phyloP scores from a whole-genome alignment of 345 rosid genomes.

The Salix brachista region DNA sequence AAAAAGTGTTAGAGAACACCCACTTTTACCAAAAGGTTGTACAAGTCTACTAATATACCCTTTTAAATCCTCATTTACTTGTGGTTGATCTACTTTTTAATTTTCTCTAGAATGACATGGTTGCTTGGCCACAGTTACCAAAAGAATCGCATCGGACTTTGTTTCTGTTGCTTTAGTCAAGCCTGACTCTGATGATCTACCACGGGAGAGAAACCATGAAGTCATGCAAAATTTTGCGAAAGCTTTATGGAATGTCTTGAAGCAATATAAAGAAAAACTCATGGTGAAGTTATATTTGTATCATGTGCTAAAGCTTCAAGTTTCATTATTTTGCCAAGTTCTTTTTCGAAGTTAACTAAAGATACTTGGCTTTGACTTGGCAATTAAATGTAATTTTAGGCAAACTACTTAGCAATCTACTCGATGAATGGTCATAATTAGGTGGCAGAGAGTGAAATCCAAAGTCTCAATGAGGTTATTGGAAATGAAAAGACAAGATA shows the following conservation, averaged over 20 bases:
- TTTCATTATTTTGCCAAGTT: neutral
- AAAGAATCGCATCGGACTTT: constrained; percentile 17
- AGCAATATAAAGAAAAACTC: constrained; percentile 64
- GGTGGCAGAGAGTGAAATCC: constrained; percentile 63
- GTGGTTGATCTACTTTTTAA: neutral
- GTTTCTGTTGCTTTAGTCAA: constrained; percentile 11
- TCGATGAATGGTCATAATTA: constrained; percentile 22
- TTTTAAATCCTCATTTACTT: neutral
- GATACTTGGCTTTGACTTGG: neutral
- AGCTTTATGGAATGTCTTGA: constrained; percentile 73
- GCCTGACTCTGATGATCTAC: constrained; percentile 21
- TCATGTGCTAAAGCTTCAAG: neutral
- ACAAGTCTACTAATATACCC: neutral
- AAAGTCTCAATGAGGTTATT: constrained; percentile 46
- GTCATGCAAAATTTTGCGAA: constrained; percentile 64
- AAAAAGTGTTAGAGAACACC: constrained; percentile 16
- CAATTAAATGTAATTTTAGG: constrained; percentile 1
- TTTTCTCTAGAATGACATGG: neutral
- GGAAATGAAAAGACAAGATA: constrained; percentile 45
- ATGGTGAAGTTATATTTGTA: constrained; percentile 37
- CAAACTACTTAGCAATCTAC: neutral
- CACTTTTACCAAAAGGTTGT: constrained; percentile 36
- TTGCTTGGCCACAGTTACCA: constrained; percentile 23
- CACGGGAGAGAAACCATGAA: constrained; percentile 43
- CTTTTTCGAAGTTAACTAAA: neutral